phyloP scores from a whole-genome alignment of 257 asterid species.

The Fraxinus cuspidata region DNA sequence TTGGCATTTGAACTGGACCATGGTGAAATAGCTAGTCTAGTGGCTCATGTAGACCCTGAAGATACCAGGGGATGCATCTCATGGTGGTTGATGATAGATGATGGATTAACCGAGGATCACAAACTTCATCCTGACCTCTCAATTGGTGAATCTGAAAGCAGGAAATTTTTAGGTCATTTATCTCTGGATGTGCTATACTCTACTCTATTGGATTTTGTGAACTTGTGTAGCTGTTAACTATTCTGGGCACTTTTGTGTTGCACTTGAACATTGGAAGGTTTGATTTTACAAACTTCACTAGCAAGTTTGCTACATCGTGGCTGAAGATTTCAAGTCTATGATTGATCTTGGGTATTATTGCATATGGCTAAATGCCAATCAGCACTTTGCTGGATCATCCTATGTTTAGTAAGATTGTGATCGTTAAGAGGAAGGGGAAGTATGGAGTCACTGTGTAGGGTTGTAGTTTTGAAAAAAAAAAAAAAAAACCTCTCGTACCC shows the following conservation, averaged over 20 bases:
- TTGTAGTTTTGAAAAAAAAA: no score
- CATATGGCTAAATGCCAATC: no score
- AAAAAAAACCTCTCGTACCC: no score
- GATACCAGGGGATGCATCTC: slow-evolving; percentile 84
- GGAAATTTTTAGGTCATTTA: slow-evolving; percentile 73
- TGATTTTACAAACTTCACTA: not conserved
- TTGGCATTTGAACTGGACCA: slow-evolving; percentile 84
- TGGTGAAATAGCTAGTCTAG: slow-evolving; percentile 70
- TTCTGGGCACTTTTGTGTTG: not conserved
- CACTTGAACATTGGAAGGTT: not conserved
- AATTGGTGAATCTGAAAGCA: slow-evolving; percentile 54
- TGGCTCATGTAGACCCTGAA: slow-evolving; percentile 86
- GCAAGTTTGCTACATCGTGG: not conserved
- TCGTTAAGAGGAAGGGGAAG: no score
- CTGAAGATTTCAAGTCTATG: no score
- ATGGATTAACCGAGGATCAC: slow-evolving; percentile 58
- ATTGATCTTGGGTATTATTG: no score
- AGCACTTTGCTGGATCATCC: no score
- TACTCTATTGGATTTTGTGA: slow-evolving; percentile 73
- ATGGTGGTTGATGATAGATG: slow-evolving; percentile 83
- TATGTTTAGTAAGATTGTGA: no score
- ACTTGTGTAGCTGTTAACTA: slow-evolving; percentile 59
- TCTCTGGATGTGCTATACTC: slow-evolving; percentile 71
- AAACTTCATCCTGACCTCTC: slow-evolving; percentile 48
- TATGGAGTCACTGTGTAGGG: no score